These are phyloP conservation scores for Leavenworthia alabamica DNA, from an alignment of 345 rosid genomes.

Conservation along the genomic window DNA sequence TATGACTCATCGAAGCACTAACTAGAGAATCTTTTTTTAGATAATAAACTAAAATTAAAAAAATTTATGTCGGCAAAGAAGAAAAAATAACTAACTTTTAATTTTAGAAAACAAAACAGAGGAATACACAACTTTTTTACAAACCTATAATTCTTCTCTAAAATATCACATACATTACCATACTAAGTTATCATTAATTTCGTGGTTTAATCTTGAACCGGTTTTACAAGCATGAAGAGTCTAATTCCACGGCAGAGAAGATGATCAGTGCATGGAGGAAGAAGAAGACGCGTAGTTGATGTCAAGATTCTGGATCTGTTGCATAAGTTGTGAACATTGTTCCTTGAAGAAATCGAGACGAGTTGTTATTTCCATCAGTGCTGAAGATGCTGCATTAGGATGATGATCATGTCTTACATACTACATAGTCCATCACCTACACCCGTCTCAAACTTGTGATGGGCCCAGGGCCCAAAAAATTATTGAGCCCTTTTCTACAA, in stretches of 20 bases:
- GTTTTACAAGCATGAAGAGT: slow-evolving; percentile 25
- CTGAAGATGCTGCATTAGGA: slow-evolving; percentile 66
- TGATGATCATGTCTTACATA: slow-evolving; percentile 38
- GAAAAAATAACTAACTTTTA: neutral
- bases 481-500: no score
- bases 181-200: neutral
- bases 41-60: neutral
- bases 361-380: slow-evolving; percentile 78
- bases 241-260: slow-evolving; percentile 88
- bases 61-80: neutral
- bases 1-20: slow-evolving; percentile 8
- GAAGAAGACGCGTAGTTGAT: slow-evolving; percentile 62
- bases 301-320: slow-evolving; percentile 92
- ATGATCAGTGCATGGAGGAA: slow-evolving; percentile 58
- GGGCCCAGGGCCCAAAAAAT: no score
- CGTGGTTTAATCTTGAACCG: slow-evolving; percentile 11
- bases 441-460: no score
- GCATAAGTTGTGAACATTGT: slow-evolving; percentile 92
- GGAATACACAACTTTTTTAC: neutral
- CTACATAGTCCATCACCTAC: slow-evolving; percentile 45
- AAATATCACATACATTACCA: neutral
- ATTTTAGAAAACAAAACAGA: neutral
- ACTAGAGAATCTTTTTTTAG: neutral
- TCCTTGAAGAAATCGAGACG: slow-evolving; percentile 98
- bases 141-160: neutral